phyloP scores from a whole-genome alignment of 495 filamentous ascomycete genomes.

The Talaromyces ruber region DNA sequence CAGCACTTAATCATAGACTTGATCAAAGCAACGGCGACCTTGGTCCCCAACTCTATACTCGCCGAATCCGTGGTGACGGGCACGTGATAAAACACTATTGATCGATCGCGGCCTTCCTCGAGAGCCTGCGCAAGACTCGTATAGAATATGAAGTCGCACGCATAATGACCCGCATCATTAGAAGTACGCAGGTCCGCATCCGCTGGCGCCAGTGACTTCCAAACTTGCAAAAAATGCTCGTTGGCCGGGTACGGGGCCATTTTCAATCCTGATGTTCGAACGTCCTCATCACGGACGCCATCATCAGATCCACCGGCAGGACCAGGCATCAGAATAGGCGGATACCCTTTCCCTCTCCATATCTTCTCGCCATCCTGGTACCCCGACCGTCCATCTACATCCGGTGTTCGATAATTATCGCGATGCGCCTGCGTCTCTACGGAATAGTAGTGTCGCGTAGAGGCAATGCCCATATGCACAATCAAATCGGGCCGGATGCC shows the following conservation, averaged over 20 bases:
- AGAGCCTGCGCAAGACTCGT: conserved; percentile 54
- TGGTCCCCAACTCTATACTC: conserved; percentile 49
- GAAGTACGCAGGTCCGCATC: conserved; percentile 54
- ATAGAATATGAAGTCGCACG: conserved; percentile 86
- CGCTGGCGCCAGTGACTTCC: conserved; percentile 22
- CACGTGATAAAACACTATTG: conserved; percentile 73
- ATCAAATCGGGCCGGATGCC: conserved; percentile 51
- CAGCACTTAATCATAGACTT: conserved; percentile 52
- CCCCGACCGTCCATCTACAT: conserved; percentile 54
- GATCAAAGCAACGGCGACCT: conserved; percentile 61
- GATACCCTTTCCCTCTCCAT: conserved; percentile 35
- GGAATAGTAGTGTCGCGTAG: conserved; percentile 56
- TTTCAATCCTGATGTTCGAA: background rate
- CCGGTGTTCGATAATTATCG: conserved; percentile 63
- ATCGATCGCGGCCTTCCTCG: conserved; percentile 39
- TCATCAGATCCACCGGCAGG: background rate
- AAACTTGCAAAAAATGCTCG: conserved; percentile 23
- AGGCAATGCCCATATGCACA: conserved; percentile 77
- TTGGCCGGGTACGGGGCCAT: conserved; percentile 22
- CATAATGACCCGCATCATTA: conserved; percentile 68
- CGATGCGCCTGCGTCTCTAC: conserved; percentile 64
- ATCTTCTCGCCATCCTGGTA: conserved; percentile 41
- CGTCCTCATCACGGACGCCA: background rate
- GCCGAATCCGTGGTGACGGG: conserved; percentile 50
- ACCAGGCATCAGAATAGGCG: conserved; percentile 25